Percentiles rank a stretch among this genome's conserved stretches.
These are phyloP conservation scores for Cyphellophora attinorum DNA, from an alignment of 2,329 filamentous ascomycete genomes.

Conservation along the genomic window DNA sequence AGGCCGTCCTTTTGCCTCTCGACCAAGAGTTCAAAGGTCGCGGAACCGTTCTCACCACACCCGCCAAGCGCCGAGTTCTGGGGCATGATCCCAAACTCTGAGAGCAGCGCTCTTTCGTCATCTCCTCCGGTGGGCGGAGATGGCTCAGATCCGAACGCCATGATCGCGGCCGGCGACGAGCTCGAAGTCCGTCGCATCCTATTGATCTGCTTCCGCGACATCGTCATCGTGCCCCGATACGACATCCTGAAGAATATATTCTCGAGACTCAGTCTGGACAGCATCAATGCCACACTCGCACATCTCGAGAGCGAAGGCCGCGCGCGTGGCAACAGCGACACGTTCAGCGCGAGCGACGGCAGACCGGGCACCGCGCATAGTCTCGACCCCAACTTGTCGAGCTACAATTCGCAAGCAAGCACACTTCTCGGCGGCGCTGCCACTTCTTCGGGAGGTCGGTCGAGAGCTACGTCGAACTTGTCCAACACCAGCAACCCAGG, in stretches of 20 bases:
- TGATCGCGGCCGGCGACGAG: slow-evolving; percentile 42
- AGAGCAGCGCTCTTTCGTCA: slow-evolving; percentile 24
- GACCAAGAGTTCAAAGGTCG: slow-evolving; percentile 87
- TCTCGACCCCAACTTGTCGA: slow-evolving; percentile 63
- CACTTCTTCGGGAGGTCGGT: slow-evolving; percentile 52
- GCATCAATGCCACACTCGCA: slow-evolving; percentile 46
- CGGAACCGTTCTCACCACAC: slow-evolving; percentile 65
- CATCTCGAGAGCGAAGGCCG: slow-evolving; percentile 24
- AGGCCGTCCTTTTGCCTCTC: slow-evolving; percentile 86
- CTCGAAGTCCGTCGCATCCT: slow-evolving; percentile 85
- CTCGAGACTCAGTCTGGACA: slow-evolving; percentile 79
- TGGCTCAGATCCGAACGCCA: slow-evolving; percentile 15
- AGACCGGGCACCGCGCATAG: slow-evolving; percentile 62
- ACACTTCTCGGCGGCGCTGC: slow-evolving; percentile 65
- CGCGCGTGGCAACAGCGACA: slow-evolving; percentile 18
- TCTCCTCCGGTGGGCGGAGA: slow-evolving; percentile 11
- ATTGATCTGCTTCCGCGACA: slow-evolving; percentile 78
- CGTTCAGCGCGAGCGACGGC: slow-evolving; percentile 35
- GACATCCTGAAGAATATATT: slow-evolving; percentile 84
- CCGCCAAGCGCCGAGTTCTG: slow-evolving; percentile 82
- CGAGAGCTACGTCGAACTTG: slow-evolving; percentile 79
- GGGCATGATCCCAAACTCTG: slow-evolving; percentile 56
- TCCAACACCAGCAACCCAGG: slow-evolving; percentile 36
- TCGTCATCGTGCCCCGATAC: slow-evolving; percentile 78
- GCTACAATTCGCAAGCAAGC: slow-evolving; percentile 69